A percentile compares a stretch with the other conserved stretches of the same genome.
Evolutionary conservation across 306 rosid genomes (phyloP).

Genomic region (Sechiopsis laciniata): DNA sequence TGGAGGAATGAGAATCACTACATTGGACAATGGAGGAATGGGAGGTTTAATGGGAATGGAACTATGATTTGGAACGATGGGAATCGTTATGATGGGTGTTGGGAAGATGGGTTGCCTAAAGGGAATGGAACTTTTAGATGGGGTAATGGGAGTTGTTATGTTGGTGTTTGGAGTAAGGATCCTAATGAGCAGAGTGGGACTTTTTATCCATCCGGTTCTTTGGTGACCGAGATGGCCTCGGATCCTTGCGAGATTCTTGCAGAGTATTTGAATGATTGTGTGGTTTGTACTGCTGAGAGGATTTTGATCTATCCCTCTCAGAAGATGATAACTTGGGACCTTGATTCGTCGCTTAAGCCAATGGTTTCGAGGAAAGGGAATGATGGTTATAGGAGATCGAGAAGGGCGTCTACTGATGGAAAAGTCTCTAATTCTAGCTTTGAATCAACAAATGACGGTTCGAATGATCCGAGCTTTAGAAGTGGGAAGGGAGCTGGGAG

Average conservation of each 20-base stretch:
- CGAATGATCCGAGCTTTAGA: constrained; percentile 32
- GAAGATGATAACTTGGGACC: constrained; percentile 43
- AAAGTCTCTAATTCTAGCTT: constrained; percentile 43
- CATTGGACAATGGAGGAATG: constrained; percentile 69
- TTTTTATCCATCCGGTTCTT: constrained; percentile 44
- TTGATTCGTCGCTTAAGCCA: constrained; percentile 29
- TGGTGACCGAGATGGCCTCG: constrained; percentile 33
- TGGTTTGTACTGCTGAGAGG: constrained; percentile 43
- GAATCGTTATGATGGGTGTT: constrained; percentile 70
- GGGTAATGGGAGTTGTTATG: constrained; percentile 65
- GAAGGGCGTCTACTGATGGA: constrained; percentile 38
- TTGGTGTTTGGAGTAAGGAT: constrained; percentile 71
- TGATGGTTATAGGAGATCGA: constrained; percentile 33
- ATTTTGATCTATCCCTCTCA: constrained; percentile 64
- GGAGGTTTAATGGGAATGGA: constrained; percentile 62
- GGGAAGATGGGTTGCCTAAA: constrained; percentile 75
- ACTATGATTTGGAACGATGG: constrained; percentile 67
- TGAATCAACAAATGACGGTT: constrained; percentile 29
- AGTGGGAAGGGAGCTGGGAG: constrained; percentile 31
- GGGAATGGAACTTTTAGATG: constrained; percentile 76
- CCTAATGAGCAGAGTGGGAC: constrained; percentile 54
- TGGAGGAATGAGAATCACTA: constrained; percentile 76
- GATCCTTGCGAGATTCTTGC: constrained; percentile 55
- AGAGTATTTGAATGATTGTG: constrained; percentile 43
- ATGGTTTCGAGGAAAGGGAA: constrained; percentile 24